Evolutionary conservation across 768 basidiomycete genomes (phyloP), one percentile per base, ranked within the genome.

Genomic region (Dioszegia aurantiaca): DNA sequence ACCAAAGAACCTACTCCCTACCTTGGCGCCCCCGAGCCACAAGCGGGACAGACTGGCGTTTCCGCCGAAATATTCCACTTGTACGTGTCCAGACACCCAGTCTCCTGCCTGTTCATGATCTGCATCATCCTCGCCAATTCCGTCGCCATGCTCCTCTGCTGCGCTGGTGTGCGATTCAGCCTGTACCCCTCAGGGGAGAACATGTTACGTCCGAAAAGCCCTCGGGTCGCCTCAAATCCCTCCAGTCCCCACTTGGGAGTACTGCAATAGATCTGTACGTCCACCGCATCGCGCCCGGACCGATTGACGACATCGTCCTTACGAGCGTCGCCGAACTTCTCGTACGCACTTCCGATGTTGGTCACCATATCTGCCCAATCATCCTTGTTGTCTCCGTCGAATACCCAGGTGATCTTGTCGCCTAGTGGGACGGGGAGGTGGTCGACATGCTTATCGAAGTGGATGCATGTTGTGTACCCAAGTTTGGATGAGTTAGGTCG

Each of bases 361-460:
- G 44, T 24, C 23, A 45, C 9, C 8, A 24, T 23, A 17, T 45
- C 21, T 9, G 44, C 40, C 26, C 44, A 45, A 27, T 45, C 40
- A 6, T 42, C 40, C 5, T 42, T 5, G 9, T 5, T 17, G 9
- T 5, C 40, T 8, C 6, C 40, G 17, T 42, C 40, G 21, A 21
- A 42, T 6, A n/a, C 6, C 40, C 40, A 42, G 40, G 40, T 42
- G 40, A 17, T 42, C 40, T 42, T 42, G 6, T 42, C 40, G 40
- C 40, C 40, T 16, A 8, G 17, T 5, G 21, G 40, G 8, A 42
- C 40, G 17, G 40, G 40, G 40, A 42, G 40, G 17, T 42, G 40
- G 40, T 42, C 40, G 6, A 42, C 40, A 21, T 42, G 40, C 8
- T n/a, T 8, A 21, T 42, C 40, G 44, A 45, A 45, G 44, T 45